Evolutionary conservation across 2,329 filamentous ascomycete species (phyloP), one percentile per base, ranked within the genome.

Genomic region (Neonectria punicea): DNA sequence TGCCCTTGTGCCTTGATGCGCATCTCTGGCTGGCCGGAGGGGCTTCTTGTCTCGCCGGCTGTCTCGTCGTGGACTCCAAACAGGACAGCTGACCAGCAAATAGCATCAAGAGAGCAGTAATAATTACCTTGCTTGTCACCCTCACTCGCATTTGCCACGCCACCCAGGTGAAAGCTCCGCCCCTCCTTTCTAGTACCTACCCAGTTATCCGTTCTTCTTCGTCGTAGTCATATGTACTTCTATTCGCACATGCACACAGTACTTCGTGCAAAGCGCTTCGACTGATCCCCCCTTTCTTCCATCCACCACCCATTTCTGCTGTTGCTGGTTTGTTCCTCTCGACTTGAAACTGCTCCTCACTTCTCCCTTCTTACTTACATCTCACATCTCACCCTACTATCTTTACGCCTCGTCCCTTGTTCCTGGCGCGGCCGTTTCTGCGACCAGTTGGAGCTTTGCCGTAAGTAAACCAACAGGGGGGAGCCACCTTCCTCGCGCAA

Each of bases 391-490:
- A 53, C 47, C 53, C 43, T 49, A 63, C 28, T 9, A 30, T 63
- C 41, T 61, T 50, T 53, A 39, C 30, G 58, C 53, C 63, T 64
- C 22, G 36, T 59, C 43, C 55, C 43, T 47, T 60, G 72, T 74
- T 67, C 71, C 71, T 73, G 66, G 63, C 58, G 70, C 70, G 74
- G 61, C 74, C 74, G 67, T 74, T 73, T 74, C 72, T 76, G 74
- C 74, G 74, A 72, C 74, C 74, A 59, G 54, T 65, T 71, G 71
- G 67, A 57, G 63, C 64, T 61, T 53, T 64, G 36, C 62, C 53
- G 61, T 58, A 58, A 49, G 61, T 58, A 61, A 58, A 58, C 50
- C 53, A 64, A 61, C 68, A 60, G 60, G 59, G 56, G 63, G 61
- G 36, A 69, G 50, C 58, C 57, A 64, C 63, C 44, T 58, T 54